Conservation (phyloP, 345 rosid species). For the Microthlaspi erraticum region DNA sequence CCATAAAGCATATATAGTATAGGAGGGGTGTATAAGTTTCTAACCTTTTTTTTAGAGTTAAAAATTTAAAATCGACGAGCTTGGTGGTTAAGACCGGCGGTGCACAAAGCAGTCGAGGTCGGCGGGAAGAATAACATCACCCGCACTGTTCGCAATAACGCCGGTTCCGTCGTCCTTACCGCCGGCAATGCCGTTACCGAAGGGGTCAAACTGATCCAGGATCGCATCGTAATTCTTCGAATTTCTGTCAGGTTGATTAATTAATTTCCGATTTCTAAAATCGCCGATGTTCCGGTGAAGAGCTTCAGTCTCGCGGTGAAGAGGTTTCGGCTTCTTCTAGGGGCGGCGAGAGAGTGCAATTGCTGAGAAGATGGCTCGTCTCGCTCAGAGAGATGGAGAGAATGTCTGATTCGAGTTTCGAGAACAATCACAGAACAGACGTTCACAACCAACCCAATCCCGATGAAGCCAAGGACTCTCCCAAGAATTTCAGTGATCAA, state of each 20-base stretch:
- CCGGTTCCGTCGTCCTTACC: constrained; percentile 71
- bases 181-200: constrained; percentile 80
- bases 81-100: constrained; percentile 79
- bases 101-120: constrained; percentile 74
- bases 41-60: too few species aligned
- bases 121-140: constrained; percentile 63
- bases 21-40: too few species aligned
- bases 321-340: constrained; percentile 88
- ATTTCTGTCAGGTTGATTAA: not conserved
- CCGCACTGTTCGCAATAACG: constrained; percentile 66
- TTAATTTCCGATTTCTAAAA: not conserved
- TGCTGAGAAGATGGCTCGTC: constrained; percentile 87
- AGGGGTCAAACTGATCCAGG: constrained; percentile 77
- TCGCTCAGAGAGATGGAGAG: constrained; percentile 82
- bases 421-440: constrained; percentile 15
- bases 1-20: too few species aligned
- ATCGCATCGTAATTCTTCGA: constrained; percentile 54
- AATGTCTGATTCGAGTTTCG: constrained; percentile 42
- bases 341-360: constrained; percentile 82
- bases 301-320: constrained; percentile 72
- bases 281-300: constrained; percentile 39
- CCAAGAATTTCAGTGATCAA: constrained; percentile 52
- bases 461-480: constrained; percentile 67
- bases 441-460: constrained; percentile 40
- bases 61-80: too few species aligned